Conservation (phyloP, 768 basidiomycete species). For the Rhodosporidiobolus sp. region DNA sequence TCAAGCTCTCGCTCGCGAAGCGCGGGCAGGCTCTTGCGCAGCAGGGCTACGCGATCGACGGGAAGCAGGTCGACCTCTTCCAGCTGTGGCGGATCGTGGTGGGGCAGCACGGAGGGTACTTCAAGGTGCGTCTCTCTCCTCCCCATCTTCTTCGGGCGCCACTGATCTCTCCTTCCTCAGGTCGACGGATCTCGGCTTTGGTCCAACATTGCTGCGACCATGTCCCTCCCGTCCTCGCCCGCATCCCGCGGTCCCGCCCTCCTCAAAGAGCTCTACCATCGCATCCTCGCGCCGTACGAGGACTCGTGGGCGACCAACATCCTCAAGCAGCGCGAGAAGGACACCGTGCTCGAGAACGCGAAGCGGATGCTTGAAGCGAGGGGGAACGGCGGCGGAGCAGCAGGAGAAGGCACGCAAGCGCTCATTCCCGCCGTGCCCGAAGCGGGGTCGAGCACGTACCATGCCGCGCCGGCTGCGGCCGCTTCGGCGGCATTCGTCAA, state of each 20-base stretch:
- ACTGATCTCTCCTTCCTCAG: not conserved
- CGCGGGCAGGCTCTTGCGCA: constrained; percentile 1
- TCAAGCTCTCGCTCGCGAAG: constrained; percentile 1
- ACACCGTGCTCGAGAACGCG: not conserved
- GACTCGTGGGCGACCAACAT: constrained; percentile 9
- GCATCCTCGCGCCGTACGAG: constrained; percentile 13
- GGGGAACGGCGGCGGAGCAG: not conserved
- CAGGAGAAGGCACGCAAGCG: not conserved
- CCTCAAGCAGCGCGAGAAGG: constrained; percentile 19
- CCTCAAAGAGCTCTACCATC: constrained; percentile 24
- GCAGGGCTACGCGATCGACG: constrained; percentile 10
- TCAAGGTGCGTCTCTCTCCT: constrained; percentile 3
- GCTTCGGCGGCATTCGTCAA: no score
- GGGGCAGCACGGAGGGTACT: constrained; percentile 7
- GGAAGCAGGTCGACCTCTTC: constrained; percentile 3
- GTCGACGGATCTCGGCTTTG: constrained; percentile 12
- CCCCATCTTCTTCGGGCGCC: not conserved
- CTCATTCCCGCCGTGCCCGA: no score
- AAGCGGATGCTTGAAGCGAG: not conserved
- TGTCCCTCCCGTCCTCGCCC: not conserved
- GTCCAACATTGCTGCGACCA: not conserved
- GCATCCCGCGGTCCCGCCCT: not conserved
- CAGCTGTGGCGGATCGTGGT: constrained; percentile 24
- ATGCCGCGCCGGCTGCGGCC: no score
- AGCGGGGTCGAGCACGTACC: no score